Evolutionary conservation across 495 filamentous ascomycete species (phyloP).

Genomic region (Cladorrhinum samala): DNA sequence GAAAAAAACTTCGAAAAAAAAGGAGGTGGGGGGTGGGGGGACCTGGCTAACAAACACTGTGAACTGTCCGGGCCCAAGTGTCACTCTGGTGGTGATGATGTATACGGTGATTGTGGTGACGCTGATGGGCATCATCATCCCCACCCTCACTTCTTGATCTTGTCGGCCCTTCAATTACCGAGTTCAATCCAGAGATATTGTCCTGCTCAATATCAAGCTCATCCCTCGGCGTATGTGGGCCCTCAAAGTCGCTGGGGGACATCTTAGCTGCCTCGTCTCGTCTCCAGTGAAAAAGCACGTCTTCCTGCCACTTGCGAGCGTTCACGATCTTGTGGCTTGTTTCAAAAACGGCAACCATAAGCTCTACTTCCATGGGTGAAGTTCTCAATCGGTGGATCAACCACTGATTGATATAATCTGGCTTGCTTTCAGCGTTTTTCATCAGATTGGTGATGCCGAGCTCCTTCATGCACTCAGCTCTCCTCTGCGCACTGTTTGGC

Average conservation of each 20-base stretch:
- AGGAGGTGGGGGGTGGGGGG: too few relatives aligned
- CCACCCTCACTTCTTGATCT: not conserved
- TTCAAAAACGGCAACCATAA: constrained; percentile 34
- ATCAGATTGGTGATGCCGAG: constrained; percentile 27
- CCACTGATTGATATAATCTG: constrained; percentile 43
- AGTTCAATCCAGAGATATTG: constrained; percentile 9
- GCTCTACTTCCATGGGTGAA: constrained; percentile 38
- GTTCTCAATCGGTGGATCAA: constrained; percentile 40
- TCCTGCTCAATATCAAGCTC: constrained; percentile 11
- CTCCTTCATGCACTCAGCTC: constrained; percentile 29
- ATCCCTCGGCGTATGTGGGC: constrained; percentile 17
- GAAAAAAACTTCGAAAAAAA: too few relatives aligned
- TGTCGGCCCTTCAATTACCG: not conserved
- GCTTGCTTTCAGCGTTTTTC: constrained; percentile 28
- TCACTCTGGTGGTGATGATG: not conserved
- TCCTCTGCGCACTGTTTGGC: constrained; percentile 13
- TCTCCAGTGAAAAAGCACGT: constrained; percentile 41
- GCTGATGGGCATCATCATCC: not conserved
- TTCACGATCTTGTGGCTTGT: constrained; percentile 30
- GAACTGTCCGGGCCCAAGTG: not conserved
- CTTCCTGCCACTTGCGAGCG: constrained; percentile 38
- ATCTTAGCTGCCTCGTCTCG: constrained; percentile 30
- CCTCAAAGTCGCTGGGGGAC: constrained; percentile 16
- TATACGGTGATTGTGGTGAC: not conserved
- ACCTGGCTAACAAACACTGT: not conserved